These are phyloP conservation scores for Leccinellum rugosiceps DNA, from an alignment of 768 basidiomycete species.

Conservation along the genomic window DNA sequence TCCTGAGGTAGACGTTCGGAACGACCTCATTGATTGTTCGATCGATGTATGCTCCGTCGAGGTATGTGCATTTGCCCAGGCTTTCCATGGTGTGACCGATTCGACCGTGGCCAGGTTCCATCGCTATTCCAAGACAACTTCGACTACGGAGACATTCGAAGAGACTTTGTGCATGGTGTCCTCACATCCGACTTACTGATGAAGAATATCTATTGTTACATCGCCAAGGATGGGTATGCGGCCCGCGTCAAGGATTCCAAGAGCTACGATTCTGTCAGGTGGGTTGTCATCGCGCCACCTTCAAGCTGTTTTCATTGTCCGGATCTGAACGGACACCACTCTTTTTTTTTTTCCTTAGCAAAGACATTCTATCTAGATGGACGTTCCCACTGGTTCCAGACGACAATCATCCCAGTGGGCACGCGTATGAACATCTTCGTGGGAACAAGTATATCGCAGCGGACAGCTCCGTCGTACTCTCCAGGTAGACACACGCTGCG, in stretches of 20 bases:
- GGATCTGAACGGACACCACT: neutral
- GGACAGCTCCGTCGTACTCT: slow-evolving; percentile 71
- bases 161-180: slow-evolving; percentile 92
- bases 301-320: neutral
- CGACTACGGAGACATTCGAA: slow-evolving; percentile 88
- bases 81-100: neutral
- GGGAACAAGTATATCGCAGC: slow-evolving; percentile 89
- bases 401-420: slow-evolving; percentile 82
- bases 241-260: slow-evolving; percentile 91
- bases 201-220: slow-evolving; percentile 91
- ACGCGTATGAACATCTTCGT: slow-evolving; percentile 79
- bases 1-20: slow-evolving; percentile 80
- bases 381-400: slow-evolving; percentile 96
- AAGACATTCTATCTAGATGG: slow-evolving; percentile 91
- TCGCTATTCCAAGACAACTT: slow-evolving; percentile 99
- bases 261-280: slow-evolving; percentile 90
- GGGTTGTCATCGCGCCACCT: neutral
- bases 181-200: slow-evolving; percentile 91
- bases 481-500: slow-evolving; percentile 54
- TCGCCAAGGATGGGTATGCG: slow-evolving; percentile 87
- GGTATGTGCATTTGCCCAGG: slow-evolving; percentile 39
- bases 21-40: slow-evolving; percentile 83
- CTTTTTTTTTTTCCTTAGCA: slow-evolving; percentile 49
- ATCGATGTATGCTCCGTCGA: slow-evolving; percentile 95
- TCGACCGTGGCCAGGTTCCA: slow-evolving; percentile 59